A percentile compares a stretch with the other conserved stretches of the same genome.
phyloP scores from a whole-genome alignment of 352 stramenopile species.

The Phytophthora macrochlamydospora region DNA sequence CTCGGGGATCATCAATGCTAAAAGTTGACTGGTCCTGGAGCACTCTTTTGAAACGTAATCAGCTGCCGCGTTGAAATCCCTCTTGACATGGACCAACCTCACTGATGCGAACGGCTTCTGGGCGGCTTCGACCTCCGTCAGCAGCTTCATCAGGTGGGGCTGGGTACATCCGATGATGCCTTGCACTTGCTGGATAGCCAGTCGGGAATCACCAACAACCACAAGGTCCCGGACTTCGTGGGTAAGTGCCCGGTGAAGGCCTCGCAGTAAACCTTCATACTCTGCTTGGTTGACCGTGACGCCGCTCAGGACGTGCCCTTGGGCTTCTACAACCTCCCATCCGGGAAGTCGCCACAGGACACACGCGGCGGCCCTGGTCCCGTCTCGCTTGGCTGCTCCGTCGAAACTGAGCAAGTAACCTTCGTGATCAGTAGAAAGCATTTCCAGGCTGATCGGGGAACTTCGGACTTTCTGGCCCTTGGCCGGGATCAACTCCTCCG shows the following conservation, averaged over 20 bases:
- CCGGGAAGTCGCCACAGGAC: background rate
- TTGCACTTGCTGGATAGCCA: background rate
- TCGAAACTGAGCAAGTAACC: background rate
- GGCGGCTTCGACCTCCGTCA: background rate
- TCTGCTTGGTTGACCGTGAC: background rate
- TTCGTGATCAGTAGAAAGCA: background rate
- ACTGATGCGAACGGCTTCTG: background rate
- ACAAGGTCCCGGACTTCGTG: background rate
- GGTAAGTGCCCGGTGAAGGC: background rate
- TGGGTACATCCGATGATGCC: background rate
- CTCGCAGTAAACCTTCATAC: background rate
- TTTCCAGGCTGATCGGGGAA: background rate
- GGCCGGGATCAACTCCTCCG: background rate
- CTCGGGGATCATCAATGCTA: background rate
- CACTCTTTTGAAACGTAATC: constrained; percentile 1
- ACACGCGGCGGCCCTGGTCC: background rate
- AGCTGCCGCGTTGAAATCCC: background rate
- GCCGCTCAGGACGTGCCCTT: background rate
- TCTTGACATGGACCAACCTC: background rate
- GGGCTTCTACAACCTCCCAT: background rate
- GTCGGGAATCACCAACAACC: background rate
- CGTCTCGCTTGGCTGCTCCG: background rate
- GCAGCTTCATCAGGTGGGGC: background rate
- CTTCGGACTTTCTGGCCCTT: background rate
- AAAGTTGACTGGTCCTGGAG: constrained; percentile 1